Evolutionary conservation across 2,329 filamentous ascomycete species (phyloP), one percentile per base, ranked within the genome.

Genomic region (Neoscytalidium dimidiatum): DNA sequence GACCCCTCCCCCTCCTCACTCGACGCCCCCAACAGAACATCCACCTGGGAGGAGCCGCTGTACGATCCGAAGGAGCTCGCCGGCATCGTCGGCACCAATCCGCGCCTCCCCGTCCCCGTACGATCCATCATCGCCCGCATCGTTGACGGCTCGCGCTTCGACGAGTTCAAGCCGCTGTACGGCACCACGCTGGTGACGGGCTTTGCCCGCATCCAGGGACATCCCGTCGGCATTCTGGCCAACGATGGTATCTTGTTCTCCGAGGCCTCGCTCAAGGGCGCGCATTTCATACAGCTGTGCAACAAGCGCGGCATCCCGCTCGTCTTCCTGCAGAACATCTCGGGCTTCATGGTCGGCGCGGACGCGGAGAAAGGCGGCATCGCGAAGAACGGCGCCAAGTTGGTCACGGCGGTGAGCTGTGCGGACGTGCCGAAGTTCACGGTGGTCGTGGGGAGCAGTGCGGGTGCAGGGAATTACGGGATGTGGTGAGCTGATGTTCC

Each of bases 211-310:
- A 96, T 98, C 74, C 91, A 97, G 78, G 93, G 94, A 48, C 91
- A 96, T 69, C 91, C 88, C 62, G 92, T 98, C 19, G 94, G 94
- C 68, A 96, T 99, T 72, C 84, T 99, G 19, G 94, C 94, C 68
- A 98, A 98, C 82, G 95, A 97, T 72, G 95, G 95, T 63, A 97
- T 98, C 71, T 84, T 99, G 6, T 96, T 98, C 82, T 92, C 91
- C 64, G 88, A 93, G 60, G 93, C 92, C 9, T 89, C 92, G 8
- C 85, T 97, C 67, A 99, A 99, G 80, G 95, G 94, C 38, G 93
- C 95, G 0, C 95, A 99, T 80, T 99, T 99, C 78, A 92, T 98
- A 72, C 92, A 99, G 79, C 87, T 99, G 4, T 98, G 94, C 81
- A 86, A 90, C 31, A 93, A 97, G 79, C 90, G 95, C 64, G 88